These are phyloP conservation scores for Mycena indigotica DNA, from an alignment of 768 basidiomycete genomes.

Conservation along the genomic window DNA sequence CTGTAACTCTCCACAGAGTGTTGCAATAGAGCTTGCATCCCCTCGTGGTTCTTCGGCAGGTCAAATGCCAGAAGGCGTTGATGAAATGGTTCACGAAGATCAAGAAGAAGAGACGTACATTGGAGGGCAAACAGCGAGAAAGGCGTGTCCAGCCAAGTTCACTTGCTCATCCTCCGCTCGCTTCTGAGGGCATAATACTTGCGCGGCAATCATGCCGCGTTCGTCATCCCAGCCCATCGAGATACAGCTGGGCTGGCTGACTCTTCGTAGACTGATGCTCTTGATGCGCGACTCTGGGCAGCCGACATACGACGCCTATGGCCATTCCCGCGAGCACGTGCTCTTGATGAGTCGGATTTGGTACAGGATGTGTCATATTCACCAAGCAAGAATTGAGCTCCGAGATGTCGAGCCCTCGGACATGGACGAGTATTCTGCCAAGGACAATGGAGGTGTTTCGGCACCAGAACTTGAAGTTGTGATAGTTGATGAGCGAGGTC, in stretches of 20 bases:
- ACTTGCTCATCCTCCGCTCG: constrained; percentile 70
- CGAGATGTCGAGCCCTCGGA: constrained; percentile 71
- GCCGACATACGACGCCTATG: constrained; percentile 69
- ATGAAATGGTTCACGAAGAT: constrained; percentile 12
- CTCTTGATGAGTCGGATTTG: constrained; percentile 41
- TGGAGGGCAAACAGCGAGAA: constrained; percentile 74
- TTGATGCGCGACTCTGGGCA: constrained; percentile 55
- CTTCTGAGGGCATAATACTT: constrained; percentile 69
- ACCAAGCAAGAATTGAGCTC: constrained; percentile 60
- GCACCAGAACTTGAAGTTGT: constrained; percentile 64
- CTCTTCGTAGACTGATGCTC: constrained; percentile 77
- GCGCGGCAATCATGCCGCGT: constrained; percentile 63
- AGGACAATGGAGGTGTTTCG: constrained; percentile 72
- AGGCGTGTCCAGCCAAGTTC: constrained; percentile 68
- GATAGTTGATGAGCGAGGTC: constrained; percentile 70
- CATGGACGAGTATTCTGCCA: constrained; percentile 67
- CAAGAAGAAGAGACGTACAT: constrained; percentile 47
- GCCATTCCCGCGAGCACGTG: constrained; percentile 60
- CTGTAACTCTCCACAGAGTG: constrained; percentile 72
- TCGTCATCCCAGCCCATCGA: constrained; percentile 66
- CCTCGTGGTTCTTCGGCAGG: constrained; percentile 62
- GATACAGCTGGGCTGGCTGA: constrained; percentile 38
- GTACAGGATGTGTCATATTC: constrained; percentile 54
- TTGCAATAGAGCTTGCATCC: constrained; percentile 73
- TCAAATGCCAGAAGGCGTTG: constrained; percentile 62